Evolutionary conservation across 257 asterid species (phyloP).

Genomic region (Cinchona pubescens): DNA sequence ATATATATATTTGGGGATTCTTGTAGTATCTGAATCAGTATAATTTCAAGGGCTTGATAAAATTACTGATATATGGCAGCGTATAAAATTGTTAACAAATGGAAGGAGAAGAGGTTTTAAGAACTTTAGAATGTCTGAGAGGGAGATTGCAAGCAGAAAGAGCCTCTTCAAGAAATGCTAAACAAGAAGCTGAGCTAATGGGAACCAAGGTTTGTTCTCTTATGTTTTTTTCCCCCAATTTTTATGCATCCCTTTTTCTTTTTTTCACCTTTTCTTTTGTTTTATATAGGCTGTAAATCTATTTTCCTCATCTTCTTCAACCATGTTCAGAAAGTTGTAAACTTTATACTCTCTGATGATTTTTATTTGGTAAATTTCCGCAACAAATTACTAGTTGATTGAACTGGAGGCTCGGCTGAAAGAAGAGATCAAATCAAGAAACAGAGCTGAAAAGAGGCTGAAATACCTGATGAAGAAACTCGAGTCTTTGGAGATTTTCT

Average conservation of each 20-base stretch:
- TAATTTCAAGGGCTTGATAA: not conserved
- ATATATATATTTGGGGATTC: too few species aligned
- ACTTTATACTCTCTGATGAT: conserved; percentile 2
- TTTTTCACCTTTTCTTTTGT: too few species aligned
- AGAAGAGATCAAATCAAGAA: conserved; percentile 70
- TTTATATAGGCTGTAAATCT: not conserved
- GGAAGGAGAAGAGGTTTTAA: conserved; percentile 59
- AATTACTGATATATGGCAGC: not conserved
- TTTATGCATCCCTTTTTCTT: not conserved
- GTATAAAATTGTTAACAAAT: too few species aligned
- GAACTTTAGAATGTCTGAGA: conserved; percentile 73
- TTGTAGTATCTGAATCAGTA: not conserved
- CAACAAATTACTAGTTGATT: conserved; percentile 41
- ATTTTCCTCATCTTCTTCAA: not conserved
- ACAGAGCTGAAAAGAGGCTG: conserved; percentile 72
- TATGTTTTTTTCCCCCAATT: not conserved
- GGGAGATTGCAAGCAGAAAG: conserved; percentile 91
- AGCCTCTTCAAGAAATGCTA: conserved; percentile 66
- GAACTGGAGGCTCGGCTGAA: conserved; percentile 59
- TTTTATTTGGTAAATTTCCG: conserved; percentile 2
- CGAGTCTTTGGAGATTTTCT: conserved; percentile 42
- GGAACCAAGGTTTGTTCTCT: conserved; percentile 53
- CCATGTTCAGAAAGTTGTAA: not conserved
- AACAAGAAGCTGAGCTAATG: conserved; percentile 46
- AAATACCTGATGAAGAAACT: conserved; percentile 58